Base-by-base conservation (phyloP, 768 basidiomycete genomes). In the Suillus americanus region DNA sequence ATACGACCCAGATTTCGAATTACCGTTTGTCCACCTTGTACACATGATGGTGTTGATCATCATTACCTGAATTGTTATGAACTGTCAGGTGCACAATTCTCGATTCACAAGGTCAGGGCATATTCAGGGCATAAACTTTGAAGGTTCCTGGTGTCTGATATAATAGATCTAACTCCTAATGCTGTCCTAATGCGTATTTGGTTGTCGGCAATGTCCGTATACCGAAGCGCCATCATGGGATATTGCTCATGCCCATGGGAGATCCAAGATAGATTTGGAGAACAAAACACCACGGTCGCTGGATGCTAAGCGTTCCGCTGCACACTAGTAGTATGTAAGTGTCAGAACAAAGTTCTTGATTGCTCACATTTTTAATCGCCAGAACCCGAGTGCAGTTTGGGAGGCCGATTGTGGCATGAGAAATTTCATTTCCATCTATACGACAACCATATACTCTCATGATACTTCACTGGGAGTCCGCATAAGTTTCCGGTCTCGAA, bases 331-430 rank as follows among this genome's bases (percentile, higher is more conserved):
- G 63, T 61, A n/a, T 53, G 59, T 46, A 20, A 66, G 54, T 59
- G 38, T 62, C 62, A 56, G 53, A 59, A 10, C 61, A 62, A 57
- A 57, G 37, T 62, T 55, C 33, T 40, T 59, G 4, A 8, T 30
- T 62, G 55, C 53, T 59, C 25, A 62, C 35, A 30, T 62, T 41
- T 35, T 38, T 25, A 59, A 60, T 35, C 57, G 38, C 41, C 53
- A 62, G 61, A 54, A 54, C 56, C 65, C 46, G 30, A 65, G 61
- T 18, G 60, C 62, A 51, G 61, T 53, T 48, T 37, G 48, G 38
- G 61, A 63, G 45, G 62, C 41, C 18, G 37, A 28, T 38, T 25
- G 40, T 68, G 67, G 62, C 70, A 70, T 70, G 73, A 72, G 72
- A 74, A 73, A 38, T 43, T 51, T 67, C 69, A 59, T 13, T 41